Conservation (phyloP, 306 rosid species). For the Quercus suber region DNA sequence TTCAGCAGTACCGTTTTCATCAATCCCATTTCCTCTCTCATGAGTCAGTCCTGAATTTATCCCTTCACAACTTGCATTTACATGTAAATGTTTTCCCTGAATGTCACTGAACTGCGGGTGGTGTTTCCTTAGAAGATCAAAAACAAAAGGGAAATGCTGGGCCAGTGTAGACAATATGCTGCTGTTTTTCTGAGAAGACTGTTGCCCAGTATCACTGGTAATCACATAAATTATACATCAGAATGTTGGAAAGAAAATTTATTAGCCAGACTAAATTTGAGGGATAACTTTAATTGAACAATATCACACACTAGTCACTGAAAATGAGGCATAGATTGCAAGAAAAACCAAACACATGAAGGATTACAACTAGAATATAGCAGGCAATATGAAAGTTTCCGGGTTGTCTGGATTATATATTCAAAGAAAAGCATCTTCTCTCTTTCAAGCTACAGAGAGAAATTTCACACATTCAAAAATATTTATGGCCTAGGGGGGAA, state of each 20-base stretch:
- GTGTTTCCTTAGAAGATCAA: constrained; percentile 51
- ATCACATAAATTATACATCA: constrained; percentile 26
- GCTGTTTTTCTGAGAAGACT: constrained; percentile 45
- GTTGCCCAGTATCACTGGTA: constrained; percentile 40
- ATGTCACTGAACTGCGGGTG: constrained; percentile 31
- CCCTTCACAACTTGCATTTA: constrained; percentile 22
- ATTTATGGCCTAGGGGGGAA: not conserved
- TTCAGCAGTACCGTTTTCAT: constrained; percentile 33
- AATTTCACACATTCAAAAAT: not conserved
- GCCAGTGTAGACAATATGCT: constrained; percentile 73
- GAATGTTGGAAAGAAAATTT: not conserved
- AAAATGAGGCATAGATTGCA: not conserved
- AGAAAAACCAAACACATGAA: not conserved
- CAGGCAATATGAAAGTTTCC: not conserved
- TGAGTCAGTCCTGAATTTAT: constrained; percentile 24
- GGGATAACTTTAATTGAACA: not conserved
- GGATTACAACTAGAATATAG: not conserved
- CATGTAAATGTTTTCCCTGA: constrained; percentile 29
- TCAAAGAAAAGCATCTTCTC: not conserved
- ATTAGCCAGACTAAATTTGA: not conserved
- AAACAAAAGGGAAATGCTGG: constrained; percentile 66
- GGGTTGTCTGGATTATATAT: not conserved
- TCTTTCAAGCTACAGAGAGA: not conserved
- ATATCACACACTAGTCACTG: not conserved
- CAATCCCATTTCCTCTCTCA: constrained; percentile 28